Percentiles rank a stretch among this genome's conserved stretches.
phyloP scores from a whole-genome alignment of 2,329 filamentous ascomycete genomes.

The Colletotrichum horii region DNA sequence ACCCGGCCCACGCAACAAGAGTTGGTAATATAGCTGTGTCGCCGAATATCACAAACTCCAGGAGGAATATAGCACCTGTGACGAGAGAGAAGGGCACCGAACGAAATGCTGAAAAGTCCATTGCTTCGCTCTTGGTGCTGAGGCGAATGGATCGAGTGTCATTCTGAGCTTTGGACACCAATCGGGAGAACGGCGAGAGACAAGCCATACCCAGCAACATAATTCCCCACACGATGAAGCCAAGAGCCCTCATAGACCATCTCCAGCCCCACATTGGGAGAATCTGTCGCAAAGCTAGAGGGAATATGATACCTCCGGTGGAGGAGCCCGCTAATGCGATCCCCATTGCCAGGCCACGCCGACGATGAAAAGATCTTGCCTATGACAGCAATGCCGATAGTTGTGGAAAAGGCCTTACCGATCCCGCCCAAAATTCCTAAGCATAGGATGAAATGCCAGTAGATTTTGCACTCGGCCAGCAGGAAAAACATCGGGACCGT shows the following conservation, averaged over 20 bases:
- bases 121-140: conserved; percentile 25
- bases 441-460: conserved; percentile 53
- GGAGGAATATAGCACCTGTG: conserved; percentile 45
- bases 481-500: conserved; percentile 47
- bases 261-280: conserved; percentile 32
- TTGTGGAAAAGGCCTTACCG: conserved; percentile 41
- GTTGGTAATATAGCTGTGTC: conserved; percentile 50
- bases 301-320: conserved; percentile 34
- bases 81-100: conserved; percentile 46
- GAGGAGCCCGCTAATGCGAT: conserved; percentile 25
- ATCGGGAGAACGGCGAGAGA: conserved; percentile 35
- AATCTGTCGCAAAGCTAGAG: conserved; percentile 33
- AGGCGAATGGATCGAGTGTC: not conserved
- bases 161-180: conserved; percentile 12
- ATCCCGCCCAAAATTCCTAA: conserved; percentile 47
- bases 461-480: conserved; percentile 48
- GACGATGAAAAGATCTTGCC: conserved; percentile 30
- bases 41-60: conserved; percentile 55
- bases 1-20: conserved; percentile 40
- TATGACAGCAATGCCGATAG: conserved; percentile 35
- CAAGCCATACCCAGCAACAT: conserved; percentile 33
- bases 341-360: conserved; percentile 27
- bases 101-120: conserved; percentile 46
- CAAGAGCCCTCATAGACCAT: conserved; percentile 37
- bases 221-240: conserved; percentile 29